A percentile compares a stretch with the other conserved stretches of the same genome.
Conservation (phyloP, 2,329 filamentous ascomycete genomes). For the Volutella citrinella region DNA sequence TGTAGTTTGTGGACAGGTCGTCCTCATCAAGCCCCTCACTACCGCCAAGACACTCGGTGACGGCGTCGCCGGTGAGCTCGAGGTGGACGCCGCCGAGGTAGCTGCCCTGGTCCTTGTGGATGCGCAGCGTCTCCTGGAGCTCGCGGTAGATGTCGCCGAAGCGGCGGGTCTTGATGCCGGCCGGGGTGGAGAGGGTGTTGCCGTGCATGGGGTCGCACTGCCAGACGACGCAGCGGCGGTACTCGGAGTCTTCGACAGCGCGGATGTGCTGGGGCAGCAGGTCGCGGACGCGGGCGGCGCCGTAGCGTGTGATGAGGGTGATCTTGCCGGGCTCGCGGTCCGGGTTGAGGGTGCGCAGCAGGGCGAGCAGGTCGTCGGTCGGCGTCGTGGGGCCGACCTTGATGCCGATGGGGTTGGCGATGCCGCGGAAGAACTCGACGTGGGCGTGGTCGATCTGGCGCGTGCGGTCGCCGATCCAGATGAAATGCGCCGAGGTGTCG, state of each 20-base stretch:
- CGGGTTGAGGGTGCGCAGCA: constrained; percentile 87
- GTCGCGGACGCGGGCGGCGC: constrained; percentile 69
- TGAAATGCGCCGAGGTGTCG: constrained; percentile 92
- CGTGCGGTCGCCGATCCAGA: constrained; percentile 98
- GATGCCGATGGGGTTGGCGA: constrained; percentile 93
- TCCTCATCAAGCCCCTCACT: constrained; percentile 84
- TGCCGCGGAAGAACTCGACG: constrained; percentile 95
- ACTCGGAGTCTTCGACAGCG: constrained; percentile 78
- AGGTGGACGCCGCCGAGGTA: constrained; percentile 93
- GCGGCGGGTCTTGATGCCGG: constrained; percentile 85
- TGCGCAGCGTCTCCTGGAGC: constrained; percentile 75
- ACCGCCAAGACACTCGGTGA: constrained; percentile 93
- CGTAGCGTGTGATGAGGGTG: constrained; percentile 94
- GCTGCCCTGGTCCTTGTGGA: constrained; percentile 79
- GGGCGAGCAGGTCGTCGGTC: constrained; percentile 67
- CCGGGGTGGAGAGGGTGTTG: constrained; percentile 64
- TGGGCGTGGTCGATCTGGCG: constrained; percentile 90
- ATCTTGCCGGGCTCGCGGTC: constrained; percentile 82
- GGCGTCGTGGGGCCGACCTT: constrained; percentile 91
- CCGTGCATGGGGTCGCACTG: constrained; percentile 99
- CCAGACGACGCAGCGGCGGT: constrained; percentile 72
- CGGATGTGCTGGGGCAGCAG: constrained; percentile 84
- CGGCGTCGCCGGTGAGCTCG: constrained; percentile 91
- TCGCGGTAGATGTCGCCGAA: constrained; percentile 90
- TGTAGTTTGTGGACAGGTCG: constrained; percentile 87